Conservation (phyloP, 441 rosid species). For the Erodium texanum region DNA sequence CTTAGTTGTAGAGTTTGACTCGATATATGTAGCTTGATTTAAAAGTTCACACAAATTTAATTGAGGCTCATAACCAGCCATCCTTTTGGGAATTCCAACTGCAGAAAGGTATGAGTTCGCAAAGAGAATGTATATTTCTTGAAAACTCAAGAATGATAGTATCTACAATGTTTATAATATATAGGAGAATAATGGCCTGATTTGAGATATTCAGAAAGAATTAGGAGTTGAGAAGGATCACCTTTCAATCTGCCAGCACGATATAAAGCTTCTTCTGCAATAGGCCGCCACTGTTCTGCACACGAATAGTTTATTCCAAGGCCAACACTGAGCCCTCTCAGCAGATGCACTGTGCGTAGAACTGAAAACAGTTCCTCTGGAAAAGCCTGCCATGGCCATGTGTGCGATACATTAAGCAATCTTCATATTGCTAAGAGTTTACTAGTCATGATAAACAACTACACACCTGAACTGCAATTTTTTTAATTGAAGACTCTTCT, state of each 20-base stretch:
- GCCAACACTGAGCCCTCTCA: slow-evolving; percentile 92
- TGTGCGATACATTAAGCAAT: not conserved
- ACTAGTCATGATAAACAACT: not conserved
- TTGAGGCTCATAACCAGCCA: too few relatives aligned
- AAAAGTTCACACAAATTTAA: too few relatives aligned
- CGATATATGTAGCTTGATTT: too few relatives aligned
- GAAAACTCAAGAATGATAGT: too few relatives aligned
- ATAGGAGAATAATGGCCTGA: too few relatives aligned
- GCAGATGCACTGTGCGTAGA: slow-evolving; percentile 69
- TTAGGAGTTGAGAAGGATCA: not conserved
- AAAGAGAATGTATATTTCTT: too few relatives aligned
- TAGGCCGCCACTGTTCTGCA: slow-evolving; percentile 78
- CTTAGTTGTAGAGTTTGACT: too few relatives aligned
- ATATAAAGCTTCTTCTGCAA: slow-evolving; percentile 76
- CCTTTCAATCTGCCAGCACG: slow-evolving; percentile 71
- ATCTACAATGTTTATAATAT: too few relatives aligned
- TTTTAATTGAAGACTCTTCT: slow-evolving; percentile 73
- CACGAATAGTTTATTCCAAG: slow-evolving; percentile 76
- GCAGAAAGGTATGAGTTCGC: too few relatives aligned
- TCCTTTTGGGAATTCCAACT: too few relatives aligned
- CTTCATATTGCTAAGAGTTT: not conserved
- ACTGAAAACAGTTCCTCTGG: slow-evolving; percentile 87
- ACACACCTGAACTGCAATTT: slow-evolving; percentile 61
- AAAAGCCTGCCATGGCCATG: slow-evolving; percentile 42
- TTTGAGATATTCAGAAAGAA: too few relatives aligned